A percentile compares a stretch with the other conserved stretches of the same genome.
These are phyloP conservation scores for Silene conica DNA, from an alignment of 148 eudicot genomes.

Conservation along the genomic window DNA sequence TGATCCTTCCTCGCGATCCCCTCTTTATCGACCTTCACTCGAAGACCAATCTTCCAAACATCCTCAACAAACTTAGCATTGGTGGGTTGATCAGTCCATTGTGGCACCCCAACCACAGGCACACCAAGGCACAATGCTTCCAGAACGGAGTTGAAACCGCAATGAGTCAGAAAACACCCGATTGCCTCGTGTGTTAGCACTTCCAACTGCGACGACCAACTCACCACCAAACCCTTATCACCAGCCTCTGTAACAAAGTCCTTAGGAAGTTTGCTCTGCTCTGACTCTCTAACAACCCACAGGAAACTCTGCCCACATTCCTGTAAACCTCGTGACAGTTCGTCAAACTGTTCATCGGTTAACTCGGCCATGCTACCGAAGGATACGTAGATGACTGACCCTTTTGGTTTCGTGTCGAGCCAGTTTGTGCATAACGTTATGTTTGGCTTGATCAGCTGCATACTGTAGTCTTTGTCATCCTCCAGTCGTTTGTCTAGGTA, in stretches of 20 bases:
- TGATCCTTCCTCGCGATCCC: slow-evolving; percentile 35
- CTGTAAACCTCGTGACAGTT: slow-evolving; percentile 39
- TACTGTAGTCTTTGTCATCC: slow-evolving; percentile 47
- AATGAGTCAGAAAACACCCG: slow-evolving; percentile 57
- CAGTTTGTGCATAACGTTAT: slow-evolving; percentile 29
- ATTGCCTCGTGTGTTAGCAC: slow-evolving; percentile 37
- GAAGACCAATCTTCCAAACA: slow-evolving; percentile 52
- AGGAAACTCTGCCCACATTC: slow-evolving; percentile 32
- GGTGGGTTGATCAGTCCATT: slow-evolving; percentile 52
- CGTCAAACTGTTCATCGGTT: slow-evolving; percentile 36
- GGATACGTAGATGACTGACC: slow-evolving; percentile 54
- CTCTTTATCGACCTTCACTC: slow-evolving; percentile 32
- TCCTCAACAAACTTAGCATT: slow-evolving; percentile 61
- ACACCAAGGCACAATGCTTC: slow-evolving; percentile 59
- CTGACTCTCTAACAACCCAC: slow-evolving; percentile 55
- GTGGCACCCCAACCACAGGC: slow-evolving; percentile 48
- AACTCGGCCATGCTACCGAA: slow-evolving; percentile 53
- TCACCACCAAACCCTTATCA: slow-evolving; percentile 33
- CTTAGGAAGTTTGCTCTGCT: slow-evolving; percentile 38
- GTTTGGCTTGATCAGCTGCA: slow-evolving; percentile 40
- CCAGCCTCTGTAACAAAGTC: slow-evolving; percentile 23
- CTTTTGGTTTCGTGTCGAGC: slow-evolving; percentile 39
- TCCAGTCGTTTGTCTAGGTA: slow-evolving; percentile 45
- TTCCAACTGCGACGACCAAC: slow-evolving; percentile 57
- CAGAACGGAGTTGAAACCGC: slow-evolving; percentile 58